Percentiles rank a stretch among this genome's conserved stretches.
phyloP scores from a whole-genome alignment of 495 filamentous ascomycete species.

The Penicillium canariense region DNA sequence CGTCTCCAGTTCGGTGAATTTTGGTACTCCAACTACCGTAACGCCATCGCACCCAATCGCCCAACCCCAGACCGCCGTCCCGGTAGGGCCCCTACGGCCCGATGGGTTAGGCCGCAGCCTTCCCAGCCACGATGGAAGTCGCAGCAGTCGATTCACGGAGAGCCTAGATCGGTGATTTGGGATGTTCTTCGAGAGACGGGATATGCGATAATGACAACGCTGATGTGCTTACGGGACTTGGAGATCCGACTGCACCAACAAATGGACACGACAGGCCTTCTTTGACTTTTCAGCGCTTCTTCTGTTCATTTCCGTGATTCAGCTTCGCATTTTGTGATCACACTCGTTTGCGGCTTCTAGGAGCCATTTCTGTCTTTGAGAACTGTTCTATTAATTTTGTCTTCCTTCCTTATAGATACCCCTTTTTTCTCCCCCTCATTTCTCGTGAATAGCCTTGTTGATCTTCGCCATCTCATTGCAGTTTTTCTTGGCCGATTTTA shows the following conservation, averaged over 20 bases:
- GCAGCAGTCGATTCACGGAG: slow-evolving; percentile 57
- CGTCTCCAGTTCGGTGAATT: slow-evolving; percentile 40
- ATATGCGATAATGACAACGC: slow-evolving; percentile 27
- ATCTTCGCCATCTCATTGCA: neutral
- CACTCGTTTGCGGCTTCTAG: neutral
- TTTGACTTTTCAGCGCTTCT: slow-evolving; percentile 4
- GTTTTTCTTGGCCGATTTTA: neutral
- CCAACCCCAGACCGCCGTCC: slow-evolving; percentile 25
- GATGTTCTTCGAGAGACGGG: slow-evolving; percentile 14
- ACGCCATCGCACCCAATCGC: slow-evolving; percentile 25
- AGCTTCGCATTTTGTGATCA: neutral
- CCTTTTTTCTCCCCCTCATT: slow-evolving; percentile 8
- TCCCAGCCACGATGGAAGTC: slow-evolving; percentile 54
- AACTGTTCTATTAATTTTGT: neutral
- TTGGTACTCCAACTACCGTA: slow-evolving; percentile 24
- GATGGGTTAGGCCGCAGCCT: slow-evolving; percentile 54
- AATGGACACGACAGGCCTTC: slow-evolving; percentile 8
- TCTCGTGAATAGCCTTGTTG: slow-evolving; percentile 2
- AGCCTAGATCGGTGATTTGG: slow-evolving; percentile 27
- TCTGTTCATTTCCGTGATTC: slow-evolving; percentile 1
- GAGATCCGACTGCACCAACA: neutral
- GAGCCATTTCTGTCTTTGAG: slow-evolving; percentile 4
- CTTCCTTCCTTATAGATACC: slow-evolving; percentile 18
- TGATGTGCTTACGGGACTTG: slow-evolving; percentile 18
- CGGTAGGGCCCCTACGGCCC: slow-evolving; percentile 26